Evolutionary conservation across 2,329 filamentous ascomycete genomes (phyloP), one percentile per base, ranked within the genome.

Genomic region (Exophiala mesophila): DNA sequence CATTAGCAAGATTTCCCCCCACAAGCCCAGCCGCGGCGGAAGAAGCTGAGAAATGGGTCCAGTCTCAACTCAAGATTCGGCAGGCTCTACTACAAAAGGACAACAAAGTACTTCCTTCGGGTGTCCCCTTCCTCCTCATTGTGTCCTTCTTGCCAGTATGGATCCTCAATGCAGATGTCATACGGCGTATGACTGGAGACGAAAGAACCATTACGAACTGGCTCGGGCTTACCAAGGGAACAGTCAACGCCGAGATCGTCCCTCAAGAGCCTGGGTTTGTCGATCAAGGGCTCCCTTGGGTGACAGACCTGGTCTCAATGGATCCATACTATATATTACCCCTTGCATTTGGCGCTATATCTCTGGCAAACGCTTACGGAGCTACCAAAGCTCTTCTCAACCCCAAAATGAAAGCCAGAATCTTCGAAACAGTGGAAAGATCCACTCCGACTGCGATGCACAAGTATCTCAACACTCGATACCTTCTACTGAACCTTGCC

Each of bases 211-310:
- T 44, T 20, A 30, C 38, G 8, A 36, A 39, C 2, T 19, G 46
- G n/a, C 38, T 50, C 17, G 32, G 32, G 26, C 57, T 39, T 23
- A 35, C 35, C 3, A 24, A 24, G 19, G 33, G 31, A 13, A 28
- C 37, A 40, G 17, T 55, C 54, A 39, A 52, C 32, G 41, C 47
- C 9, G 38, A 54, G 17, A 38, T 59, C 26, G 45, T 64, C 17
- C 54, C 55, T 3, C 32, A 71, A 21, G 73, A 78, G 50, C 68
- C 70, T 3, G 67, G 69, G 3, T 60, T 82, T 12, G 67, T 70
- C 4, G 67, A 58, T 5, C 78, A 80, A 60, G 78, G 78, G n/a
- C 67, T 72, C 3, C 63, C 78, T 2, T 83, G 78, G 78, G 80
- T 80, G 42, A 67, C 71, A 1, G 68, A 82, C 55, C 67, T 83